A percentile compares a stretch with the other conserved stretches of the same genome.
Evolutionary conservation across 345 rosid species (phyloP).

Genomic region (Ceriops zippeliana): DNA sequence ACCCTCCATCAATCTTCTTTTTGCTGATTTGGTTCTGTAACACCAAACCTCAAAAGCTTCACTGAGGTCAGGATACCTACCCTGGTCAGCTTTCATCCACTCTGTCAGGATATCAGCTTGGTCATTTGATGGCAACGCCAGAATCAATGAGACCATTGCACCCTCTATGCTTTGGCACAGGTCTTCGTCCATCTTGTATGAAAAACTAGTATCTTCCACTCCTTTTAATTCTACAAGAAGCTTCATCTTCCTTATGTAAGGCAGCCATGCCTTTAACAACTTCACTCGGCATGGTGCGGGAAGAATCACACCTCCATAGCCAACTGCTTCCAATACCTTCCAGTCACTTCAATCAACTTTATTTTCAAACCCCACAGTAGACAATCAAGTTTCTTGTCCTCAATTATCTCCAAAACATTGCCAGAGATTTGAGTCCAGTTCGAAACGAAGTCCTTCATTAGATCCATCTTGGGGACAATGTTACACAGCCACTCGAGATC

Average conservation of each 20-base stretch:
- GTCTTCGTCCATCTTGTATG: constrained; percentile 72
- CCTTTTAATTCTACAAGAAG: constrained; percentile 54
- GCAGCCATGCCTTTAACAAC: constrained; percentile 75
- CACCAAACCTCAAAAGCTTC: constrained; percentile 98
- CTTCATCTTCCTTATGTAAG: constrained; percentile 75
- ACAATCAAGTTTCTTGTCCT: constrained; percentile 53
- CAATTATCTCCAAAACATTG: constrained; percentile 43
- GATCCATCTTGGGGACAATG: constrained; percentile 63
- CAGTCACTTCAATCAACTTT: constrained; percentile 70
- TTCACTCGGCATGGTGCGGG: constrained; percentile 47
- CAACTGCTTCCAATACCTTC: constrained; percentile 83
- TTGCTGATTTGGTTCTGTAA: constrained; percentile 89
- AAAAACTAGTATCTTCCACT: constrained; percentile 39
- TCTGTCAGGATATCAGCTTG: constrained; percentile 84
- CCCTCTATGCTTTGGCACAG: constrained; percentile 76
- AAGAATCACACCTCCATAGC: constrained; percentile 80
- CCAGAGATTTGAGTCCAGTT: constrained; percentile 61
- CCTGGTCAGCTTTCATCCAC: constrained; percentile 71
- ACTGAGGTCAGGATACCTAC: constrained; percentile 75
- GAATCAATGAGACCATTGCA: constrained; percentile 60
- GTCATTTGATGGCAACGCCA: constrained; percentile 79
- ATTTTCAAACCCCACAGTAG: constrained; percentile 64
- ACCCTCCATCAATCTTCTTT: constrained; percentile 72
- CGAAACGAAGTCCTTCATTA: constrained; percentile 77
- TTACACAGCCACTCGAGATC: constrained; percentile 86